Evolutionary conservation across 2,329 filamentous ascomycete species (phyloP), one percentile per base, ranked within the genome.

Genomic region (Ascochyta clinopodiicola): DNA sequence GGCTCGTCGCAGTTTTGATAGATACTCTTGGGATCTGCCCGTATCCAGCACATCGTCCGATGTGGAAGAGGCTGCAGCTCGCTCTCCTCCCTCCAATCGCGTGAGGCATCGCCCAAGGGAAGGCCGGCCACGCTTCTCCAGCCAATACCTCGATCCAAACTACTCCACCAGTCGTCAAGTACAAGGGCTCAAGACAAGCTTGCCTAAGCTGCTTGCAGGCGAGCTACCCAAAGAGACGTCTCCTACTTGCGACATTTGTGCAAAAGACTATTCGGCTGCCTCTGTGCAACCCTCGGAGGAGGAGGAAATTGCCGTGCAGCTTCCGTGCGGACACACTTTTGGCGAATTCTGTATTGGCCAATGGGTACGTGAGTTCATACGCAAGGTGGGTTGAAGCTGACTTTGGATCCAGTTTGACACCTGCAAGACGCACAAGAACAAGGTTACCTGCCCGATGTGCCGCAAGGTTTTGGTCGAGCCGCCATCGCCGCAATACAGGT

Each of bases 371-470:
- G 34, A 36, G 42, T 31, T 21, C 13, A n/a, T n/a, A 6, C 19
- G 9, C 15, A 12, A 13, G 4, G 34, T 13, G 8, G 2, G 8
- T 13, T 24, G 19, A n/a, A 51, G 15, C 59, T 61, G 34, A 62
- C 38, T 17, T 15, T 27, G 31, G 8, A 12, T 12, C 21, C 40
- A 69, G 69, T 66, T 73, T 47, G 68, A 74, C 9, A 74, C 73
- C 3, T 74, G 73, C 59, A 68, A 65, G 52, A 67, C 50, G 31
- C 66, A 73, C 57, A 75, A 73, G 57, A 73, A 73, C 57, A 74
- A 74, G 53, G 64, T 75, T 13, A 73, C 71, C 1, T 75, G 73
- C 56, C 73, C 73, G 6, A 75, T 73, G 71, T 75, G 73, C 53
- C 70, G 73, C 17, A 70, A 70, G 52, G 54, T 67, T 13, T 61